Conservation (phyloP, 2,329 filamentous ascomycete species). For the Epichloe amarillans region DNA sequence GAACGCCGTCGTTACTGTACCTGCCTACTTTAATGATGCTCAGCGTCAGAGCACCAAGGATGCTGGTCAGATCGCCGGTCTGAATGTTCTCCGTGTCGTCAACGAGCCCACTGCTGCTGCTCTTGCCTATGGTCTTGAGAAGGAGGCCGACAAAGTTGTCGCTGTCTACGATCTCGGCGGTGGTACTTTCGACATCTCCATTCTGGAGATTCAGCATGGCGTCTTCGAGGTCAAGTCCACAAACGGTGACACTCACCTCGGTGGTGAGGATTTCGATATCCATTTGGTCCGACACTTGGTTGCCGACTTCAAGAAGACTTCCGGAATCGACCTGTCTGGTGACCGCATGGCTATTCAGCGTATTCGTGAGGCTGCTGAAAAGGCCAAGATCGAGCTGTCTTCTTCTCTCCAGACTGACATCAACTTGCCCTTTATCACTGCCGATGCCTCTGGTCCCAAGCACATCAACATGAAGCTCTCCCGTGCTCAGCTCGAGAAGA, state of each 20-base stretch:
- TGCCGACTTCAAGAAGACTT: conserved; percentile 92
- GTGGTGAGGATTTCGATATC: conserved; percentile 97
- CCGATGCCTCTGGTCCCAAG: conserved; percentile 88
- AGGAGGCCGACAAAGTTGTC: conserved; percentile 78
- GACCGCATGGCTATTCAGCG: conserved; percentile 98
- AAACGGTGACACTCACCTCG: conserved; percentile 96
- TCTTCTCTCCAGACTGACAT: conserved; percentile 93
- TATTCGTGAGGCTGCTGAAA: conserved; percentile 97
- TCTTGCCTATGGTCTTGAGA: conserved; percentile 91
- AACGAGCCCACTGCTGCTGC: conserved; percentile 97
- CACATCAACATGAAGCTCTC: conserved; percentile 96
- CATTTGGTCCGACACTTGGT: conserved; percentile 86
- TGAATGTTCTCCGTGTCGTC: conserved; percentile 94
- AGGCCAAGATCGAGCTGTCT: conserved; percentile 98
- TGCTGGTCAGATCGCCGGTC: conserved; percentile 86
- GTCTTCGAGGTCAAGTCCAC: conserved; percentile 99
- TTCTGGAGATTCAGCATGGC: conserved; percentile 93
- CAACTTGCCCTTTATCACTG: conserved; percentile 97
- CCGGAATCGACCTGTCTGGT: conserved; percentile 73
- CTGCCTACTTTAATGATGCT: conserved; percentile 97
- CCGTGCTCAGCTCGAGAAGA: conserved; percentile 80
- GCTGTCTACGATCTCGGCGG: conserved; percentile 97
- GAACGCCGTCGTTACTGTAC: conserved; percentile 94
- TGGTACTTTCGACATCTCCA: conserved; percentile 98
- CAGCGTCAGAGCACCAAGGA: conserved; percentile 98